Percentiles rank a stretch among this genome's conserved stretches.
Conservation (phyloP, 495 filamentous ascomycete species). For the Podospora pseudopauciseta region DNA sequence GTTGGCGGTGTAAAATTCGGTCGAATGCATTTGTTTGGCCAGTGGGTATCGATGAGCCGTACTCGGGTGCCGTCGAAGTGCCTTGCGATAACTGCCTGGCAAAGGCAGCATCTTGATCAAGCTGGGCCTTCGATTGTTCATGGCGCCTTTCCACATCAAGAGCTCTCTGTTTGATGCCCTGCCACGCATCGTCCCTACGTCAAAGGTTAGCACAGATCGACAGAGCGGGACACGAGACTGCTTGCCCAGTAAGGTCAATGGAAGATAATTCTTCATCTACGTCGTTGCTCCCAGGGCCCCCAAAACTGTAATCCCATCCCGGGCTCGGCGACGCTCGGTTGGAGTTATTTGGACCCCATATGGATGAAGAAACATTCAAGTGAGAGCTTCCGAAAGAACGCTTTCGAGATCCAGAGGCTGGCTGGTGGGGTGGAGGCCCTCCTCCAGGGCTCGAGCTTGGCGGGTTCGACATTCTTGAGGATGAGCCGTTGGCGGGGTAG, state of each 20-base stretch:
- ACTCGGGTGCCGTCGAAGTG: not conserved
- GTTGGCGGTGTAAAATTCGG: constrained; percentile 14
- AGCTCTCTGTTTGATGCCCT: not conserved
- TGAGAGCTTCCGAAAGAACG: constrained; percentile 32
- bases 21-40: constrained; percentile 13
- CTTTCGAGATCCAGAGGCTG: constrained; percentile 29
- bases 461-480: constrained; percentile 18
- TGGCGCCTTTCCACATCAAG: constrained; percentile 21
- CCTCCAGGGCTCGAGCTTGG: constrained; percentile 9
- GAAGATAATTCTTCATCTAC: constrained; percentile 9
- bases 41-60: not conserved
- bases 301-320: not conserved
- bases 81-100: constrained; percentile 16
- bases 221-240: not conserved
- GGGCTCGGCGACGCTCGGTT: constrained; percentile 31
- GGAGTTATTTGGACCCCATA: constrained; percentile 28
- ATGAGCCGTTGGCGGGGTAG: not conserved
- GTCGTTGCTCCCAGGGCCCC: constrained; percentile 5
- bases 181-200: not conserved
- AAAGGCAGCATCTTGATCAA: constrained; percentile 20
- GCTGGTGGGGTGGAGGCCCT: not conserved
- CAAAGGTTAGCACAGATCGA: not conserved
- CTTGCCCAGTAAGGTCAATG: not conserved
- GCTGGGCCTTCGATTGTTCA: constrained; percentile 13
- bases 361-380: constrained; percentile 17